Conservation (phyloP, 1,139 yeast genomes). For the Saccharomyces hybrid region DNA sequence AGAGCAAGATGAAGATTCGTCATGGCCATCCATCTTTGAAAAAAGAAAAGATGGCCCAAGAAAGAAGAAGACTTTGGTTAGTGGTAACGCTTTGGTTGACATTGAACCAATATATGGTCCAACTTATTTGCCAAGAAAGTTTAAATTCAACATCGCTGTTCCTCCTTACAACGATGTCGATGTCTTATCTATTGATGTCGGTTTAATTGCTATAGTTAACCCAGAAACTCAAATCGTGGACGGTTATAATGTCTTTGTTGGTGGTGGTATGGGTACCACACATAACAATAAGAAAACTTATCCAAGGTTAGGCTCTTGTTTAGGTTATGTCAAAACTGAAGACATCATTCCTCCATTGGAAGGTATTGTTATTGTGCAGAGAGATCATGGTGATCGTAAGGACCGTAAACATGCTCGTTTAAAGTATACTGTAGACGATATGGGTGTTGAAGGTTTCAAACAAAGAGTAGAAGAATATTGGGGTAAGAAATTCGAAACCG, state of each 20-base stretch:
- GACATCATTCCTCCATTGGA: conserved; percentile 76
- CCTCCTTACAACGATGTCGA: conserved; percentile 98
- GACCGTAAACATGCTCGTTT: conserved; percentile 97
- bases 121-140: conserved; percentile 89
- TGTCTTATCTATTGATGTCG: conserved; percentile 92
- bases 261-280: conserved; percentile 99
- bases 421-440: conserved; percentile 90
- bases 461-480: conserved; percentile 73
- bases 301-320: conserved; percentile 85
- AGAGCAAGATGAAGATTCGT: conserved; percentile 55
- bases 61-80: conserved; percentile 72
- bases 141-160: conserved; percentile 87
- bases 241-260: conserved; percentile 86
- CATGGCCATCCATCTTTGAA: conserved; percentile 66
- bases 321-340: conserved; percentile 67
- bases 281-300: conserved; percentile 95
- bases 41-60: conserved; percentile 70
- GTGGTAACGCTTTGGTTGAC: conserved; percentile 81
- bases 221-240: conserved; percentile 43
- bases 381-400: conserved; percentile 91
- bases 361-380: conserved; percentile 86
- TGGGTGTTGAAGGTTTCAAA: conserved; percentile 79
- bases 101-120: conserved; percentile 84
- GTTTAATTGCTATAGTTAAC: conserved; percentile 81
- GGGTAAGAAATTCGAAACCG: conserved; percentile 67